phyloP scores from a whole-genome alignment of 495 filamentous ascomycete genomes.

The Astrothelium subdiscretum region DNA sequence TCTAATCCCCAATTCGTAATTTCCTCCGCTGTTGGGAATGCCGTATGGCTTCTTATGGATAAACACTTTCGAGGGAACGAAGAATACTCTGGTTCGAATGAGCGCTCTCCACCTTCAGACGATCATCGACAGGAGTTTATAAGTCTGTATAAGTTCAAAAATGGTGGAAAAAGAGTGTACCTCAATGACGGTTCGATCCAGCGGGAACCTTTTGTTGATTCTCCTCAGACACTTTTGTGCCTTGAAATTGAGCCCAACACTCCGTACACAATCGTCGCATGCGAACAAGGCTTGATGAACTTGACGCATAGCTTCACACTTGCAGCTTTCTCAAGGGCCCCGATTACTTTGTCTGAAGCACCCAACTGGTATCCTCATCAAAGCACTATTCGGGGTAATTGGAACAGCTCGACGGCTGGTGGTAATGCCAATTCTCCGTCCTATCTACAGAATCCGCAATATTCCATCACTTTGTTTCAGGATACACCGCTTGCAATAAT shows the following conservation, averaged over 20 bases:
- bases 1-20: slow-evolving; percentile 64
- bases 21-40: slow-evolving; percentile 40
- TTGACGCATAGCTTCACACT: slow-evolving; percentile 69
- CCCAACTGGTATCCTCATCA: slow-evolving; percentile 44
- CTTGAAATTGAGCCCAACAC: slow-evolving; percentile 48
- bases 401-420: slow-evolving; percentile 71
- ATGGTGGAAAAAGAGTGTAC: slow-evolving; percentile 60
- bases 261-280: slow-evolving; percentile 66
- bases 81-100: slow-evolving; percentile 8
- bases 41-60: slow-evolving; percentile 73
- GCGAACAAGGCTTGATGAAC: slow-evolving; percentile 62
- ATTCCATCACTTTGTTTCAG: slow-evolving; percentile 46
- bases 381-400: slow-evolving; percentile 44
- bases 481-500: slow-evolving; percentile 54
- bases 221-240: slow-evolving; percentile 77
- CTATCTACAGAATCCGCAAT: slow-evolving; percentile 82
- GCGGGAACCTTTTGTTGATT: slow-evolving; percentile 78
- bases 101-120: slow-evolving; percentile 6
- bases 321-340: slow-evolving; percentile 56
- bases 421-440: slow-evolving; percentile 64
- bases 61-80: slow-evolving; percentile 55
- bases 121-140: slow-evolving; percentile 60
- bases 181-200: slow-evolving; percentile 54
- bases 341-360: slow-evolving; percentile 49
- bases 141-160: slow-evolving; percentile 67